Evolutionary conservation across 352 stramenopile species (phyloP), one percentile per base, ranked within the genome.

Genomic region (Globisporangium paddicum): DNA sequence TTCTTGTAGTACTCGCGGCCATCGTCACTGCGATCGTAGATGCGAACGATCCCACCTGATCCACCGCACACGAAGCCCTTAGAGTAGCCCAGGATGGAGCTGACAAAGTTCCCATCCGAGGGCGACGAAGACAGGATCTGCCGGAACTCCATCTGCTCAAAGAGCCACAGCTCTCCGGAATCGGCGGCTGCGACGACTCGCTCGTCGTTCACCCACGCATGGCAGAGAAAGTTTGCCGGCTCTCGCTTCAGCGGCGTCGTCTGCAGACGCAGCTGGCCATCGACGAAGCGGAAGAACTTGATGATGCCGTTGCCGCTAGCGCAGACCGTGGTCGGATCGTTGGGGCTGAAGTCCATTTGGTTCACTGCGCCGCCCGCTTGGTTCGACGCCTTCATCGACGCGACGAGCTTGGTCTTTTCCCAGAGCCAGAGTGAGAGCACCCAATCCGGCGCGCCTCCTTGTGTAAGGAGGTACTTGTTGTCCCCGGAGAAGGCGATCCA

Each of bases 81-180:
- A 11, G 85, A 93, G 66, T 94, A 98, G 0, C 89, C 82, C 2
- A 93, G 57, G 11, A 98, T 75, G 0, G 74, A 95, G 49, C 72
- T 89, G 46, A 97, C 77, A 46, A 86, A 89, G 47, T 87, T 85
- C 10, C 87, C 80, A 40, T 98, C 93, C 1, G 72, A 70, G 1
- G 82, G 74, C 5, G 88, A 95, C 3, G 78, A 82, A 2, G 67
- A 68, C 48, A 96, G 67, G 7, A 93, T 71, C 23, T 89, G 81
- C 9, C 88, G 78, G 62, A 97, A 96, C 55, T 98, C 95, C 47
- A 96, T 82, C 68, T 87, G 83, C 52, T 98, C 93, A 64, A 98
- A 97, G 8, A 98, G 44, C 77, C 75, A 98, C 26, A 98, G 63
- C 46, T 97, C 88, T 0, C 92, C 93, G 0, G 77, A 82, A 63